Evolutionary conservation across 768 basidiomycete genomes (phyloP).

Genomic region (Boletus eberwhitei): DNA sequence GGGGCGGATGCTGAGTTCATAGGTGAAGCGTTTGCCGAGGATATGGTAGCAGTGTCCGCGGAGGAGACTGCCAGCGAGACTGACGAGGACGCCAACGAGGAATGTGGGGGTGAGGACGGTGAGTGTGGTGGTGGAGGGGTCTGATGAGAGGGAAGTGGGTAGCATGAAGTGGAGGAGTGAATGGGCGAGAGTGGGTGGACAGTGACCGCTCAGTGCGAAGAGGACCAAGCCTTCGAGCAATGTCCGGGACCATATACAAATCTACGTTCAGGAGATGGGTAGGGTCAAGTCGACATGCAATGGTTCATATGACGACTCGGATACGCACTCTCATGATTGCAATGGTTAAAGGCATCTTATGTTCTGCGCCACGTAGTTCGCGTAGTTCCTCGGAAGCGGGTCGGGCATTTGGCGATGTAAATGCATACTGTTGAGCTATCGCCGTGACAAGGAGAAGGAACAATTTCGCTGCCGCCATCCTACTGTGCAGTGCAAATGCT

Average conservation of each 20-base stretch:
- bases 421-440: background rate
- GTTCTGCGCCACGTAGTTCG: constrained; percentile 6
- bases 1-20: constrained; percentile 21
- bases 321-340: background rate
- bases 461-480: constrained; percentile 1
- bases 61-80: constrained; percentile 2
- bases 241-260: background rate
- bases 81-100: constrained; percentile 2
- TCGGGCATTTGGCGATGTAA: constrained; percentile 15
- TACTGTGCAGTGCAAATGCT: background rate
- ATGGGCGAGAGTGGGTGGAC: background rate
- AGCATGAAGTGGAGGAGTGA: background rate
- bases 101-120: constrained; percentile 10
- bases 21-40: constrained; percentile 25
- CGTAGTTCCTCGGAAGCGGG: constrained; percentile 11
- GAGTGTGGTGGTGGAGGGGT: background rate
- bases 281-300: background rate
- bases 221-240: constrained; percentile 3
- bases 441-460: background rate
- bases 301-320: too few species aligned
- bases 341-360: background rate
- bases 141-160: background rate
- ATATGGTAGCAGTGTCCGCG: constrained; percentile 12
- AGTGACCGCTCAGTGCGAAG: background rate
- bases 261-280: background rate